Conservation (phyloP, 1,284 basidiomycete genomes). For the Ganoderma multipileum region DNA sequence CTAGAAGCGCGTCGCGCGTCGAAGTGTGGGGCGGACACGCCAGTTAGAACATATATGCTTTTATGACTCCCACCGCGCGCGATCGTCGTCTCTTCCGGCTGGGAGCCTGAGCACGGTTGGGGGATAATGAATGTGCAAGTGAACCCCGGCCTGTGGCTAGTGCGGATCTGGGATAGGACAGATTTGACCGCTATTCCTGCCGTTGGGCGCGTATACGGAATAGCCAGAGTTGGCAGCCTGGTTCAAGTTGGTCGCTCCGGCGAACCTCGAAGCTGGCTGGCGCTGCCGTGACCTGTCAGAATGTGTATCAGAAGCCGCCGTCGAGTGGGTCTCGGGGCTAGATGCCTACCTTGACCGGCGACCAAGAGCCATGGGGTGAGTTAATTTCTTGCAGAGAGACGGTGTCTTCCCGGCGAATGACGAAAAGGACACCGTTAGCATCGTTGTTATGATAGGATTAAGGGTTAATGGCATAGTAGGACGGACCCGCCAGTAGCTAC, state of each 20-base stretch:
- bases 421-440: no score
- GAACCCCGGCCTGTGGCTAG: neutral
- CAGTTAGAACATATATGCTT: slow-evolving; percentile 1
- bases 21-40: neutral
- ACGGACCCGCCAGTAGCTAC: no score
- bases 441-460: no score
- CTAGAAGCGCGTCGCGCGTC: neutral
- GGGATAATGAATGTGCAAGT: neutral
- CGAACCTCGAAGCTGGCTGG: neutral
- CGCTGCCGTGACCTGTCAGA: neutral
- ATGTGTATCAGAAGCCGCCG: neutral
- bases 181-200: neutral
- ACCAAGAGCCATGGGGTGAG: no score
- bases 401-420: neutral
- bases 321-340: neutral
- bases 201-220: neutral
- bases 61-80: slow-evolving; percentile 1
- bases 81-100: neutral
- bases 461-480: no score
- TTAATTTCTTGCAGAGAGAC: neutral
- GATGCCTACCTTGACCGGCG: neutral
- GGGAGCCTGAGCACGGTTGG: neutral
- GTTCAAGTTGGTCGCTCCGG: neutral
- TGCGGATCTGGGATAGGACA: neutral
- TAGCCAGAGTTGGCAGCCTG: neutral